Percentiles rank a stretch among this genome's conserved stretches.
These are phyloP conservation scores for Turritis glabra DNA, from an alignment of 345 rosid genomes.

Conservation along the genomic window DNA sequence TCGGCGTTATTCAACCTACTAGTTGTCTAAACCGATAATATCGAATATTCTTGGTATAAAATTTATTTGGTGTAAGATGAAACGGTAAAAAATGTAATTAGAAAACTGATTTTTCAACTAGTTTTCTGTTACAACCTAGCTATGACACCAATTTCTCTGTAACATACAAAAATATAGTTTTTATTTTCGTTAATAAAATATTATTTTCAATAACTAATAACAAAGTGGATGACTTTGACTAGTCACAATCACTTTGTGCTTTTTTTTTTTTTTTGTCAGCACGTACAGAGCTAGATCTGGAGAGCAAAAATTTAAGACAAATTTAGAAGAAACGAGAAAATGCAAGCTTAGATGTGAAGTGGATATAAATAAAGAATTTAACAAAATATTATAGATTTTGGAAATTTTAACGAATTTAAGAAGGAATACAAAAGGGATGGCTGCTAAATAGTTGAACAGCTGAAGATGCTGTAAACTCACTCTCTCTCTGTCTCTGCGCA, in stretches of 20 bases:
- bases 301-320: not conserved
- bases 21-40: constrained; percentile 41
- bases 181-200: not conserved
- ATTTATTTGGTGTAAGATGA: not conserved
- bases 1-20: constrained; percentile 44
- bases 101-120: constrained; percentile 3
- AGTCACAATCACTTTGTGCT: not conserved
- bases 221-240: constrained; percentile 1
- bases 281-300: not conserved
- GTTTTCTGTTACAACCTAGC: not conserved
- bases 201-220: not conserved
- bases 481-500: constrained; percentile 1
- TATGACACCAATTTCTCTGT: not conserved
- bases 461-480: not conserved
- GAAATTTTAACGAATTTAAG: not conserved
- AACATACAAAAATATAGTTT: not conserved
- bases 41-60: not conserved
- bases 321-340: not conserved
- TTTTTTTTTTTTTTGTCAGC: not conserved
- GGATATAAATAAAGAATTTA: not conserved
- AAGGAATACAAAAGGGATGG: not conserved
- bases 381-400: not conserved
- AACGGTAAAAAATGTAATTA: constrained; percentile 1
- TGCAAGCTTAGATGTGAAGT: not conserved
- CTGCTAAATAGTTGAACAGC: not conserved